Evolutionary conservation across 441 rosid species (phyloP), one percentile per base, ranked within the genome.

Genomic region (Iberis amara): DNA sequence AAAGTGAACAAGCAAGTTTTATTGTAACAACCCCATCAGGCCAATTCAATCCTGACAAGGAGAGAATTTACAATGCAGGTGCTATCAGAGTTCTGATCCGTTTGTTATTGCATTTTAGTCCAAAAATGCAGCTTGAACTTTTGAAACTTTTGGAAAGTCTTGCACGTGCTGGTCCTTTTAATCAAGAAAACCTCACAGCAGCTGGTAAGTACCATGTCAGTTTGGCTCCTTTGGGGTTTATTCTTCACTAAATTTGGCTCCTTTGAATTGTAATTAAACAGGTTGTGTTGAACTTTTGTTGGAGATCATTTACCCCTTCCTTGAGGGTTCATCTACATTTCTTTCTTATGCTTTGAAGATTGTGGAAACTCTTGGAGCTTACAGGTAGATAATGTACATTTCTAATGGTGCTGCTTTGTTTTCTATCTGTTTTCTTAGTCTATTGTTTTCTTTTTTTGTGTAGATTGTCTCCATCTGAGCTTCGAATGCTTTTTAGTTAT

Each of bases 291-390:
- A 95, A 63, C 96, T 95, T 71, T 68, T 95, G 41, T 68, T 95
- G 85, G 98, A 88, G 77, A 88, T 75, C 21, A 81, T 95, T 69
- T 86, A 74, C 49, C 99, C 98, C 7, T 94, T 88, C 59, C 94
- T 94, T 59, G 65, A 71, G n/a, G 84, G 96, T 40, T 81, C 96
- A 70, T 90, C 97, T 72, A 81, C 85, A 0, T 66, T 94, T 51
- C 95, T 88, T 56, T 81, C 82, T 21, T 69, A 86, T 79, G 78
- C 86, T 63, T 64, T 94, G 83, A 94, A 84, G 81, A 94, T 88
- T 74, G 89, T 95, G 68, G 97, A 90, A 76, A 78, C 76, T 75
- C 95, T 95, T 66, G 99, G 99, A 60, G 88, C 99, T n/a, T 88
- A 94, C 74, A 85, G 95, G 99, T 94, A 74, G 15, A 8, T 11